Conservation (phyloP, 2,329 filamentous ascomycete genomes). For the Orbilia ellipsospora region DNA sequence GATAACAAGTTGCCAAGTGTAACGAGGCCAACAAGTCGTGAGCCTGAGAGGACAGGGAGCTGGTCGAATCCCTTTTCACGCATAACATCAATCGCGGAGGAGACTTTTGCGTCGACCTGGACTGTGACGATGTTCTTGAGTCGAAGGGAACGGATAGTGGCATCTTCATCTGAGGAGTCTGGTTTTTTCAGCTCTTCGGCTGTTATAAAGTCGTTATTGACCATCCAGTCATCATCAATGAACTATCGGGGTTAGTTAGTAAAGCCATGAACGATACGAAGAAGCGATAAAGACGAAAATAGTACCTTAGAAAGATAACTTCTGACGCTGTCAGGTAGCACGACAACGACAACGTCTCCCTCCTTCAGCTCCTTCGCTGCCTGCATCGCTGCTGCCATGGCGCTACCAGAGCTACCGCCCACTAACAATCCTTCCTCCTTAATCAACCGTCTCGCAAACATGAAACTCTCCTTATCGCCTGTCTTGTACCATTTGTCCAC, state of each 20-base stretch:
- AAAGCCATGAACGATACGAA: too few relatives aligned
- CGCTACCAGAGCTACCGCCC: conserved; percentile 92
- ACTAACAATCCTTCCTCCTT: conserved; percentile 93
- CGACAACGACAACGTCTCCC: conserved; percentile 87
- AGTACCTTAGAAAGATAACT: conserved; percentile 89
- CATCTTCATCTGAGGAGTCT: conserved; percentile 73
- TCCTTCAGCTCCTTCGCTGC: conserved; percentile 75
- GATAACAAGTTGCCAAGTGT: conserved; percentile 94
- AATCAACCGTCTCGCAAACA: conserved; percentile 88
- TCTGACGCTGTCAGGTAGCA: conserved; percentile 94
- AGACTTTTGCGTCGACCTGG: conserved; percentile 75
- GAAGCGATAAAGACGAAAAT: too few relatives aligned
- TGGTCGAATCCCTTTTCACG: conserved; percentile 98
- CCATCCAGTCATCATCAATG: conserved; percentile 98
- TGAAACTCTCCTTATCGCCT: conserved; percentile 88
- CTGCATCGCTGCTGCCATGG: conserved; percentile 73
- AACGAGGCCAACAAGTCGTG: conserved; percentile 86
- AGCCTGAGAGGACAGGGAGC: conserved; percentile 82
- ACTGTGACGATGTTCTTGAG: conserved; percentile 95
- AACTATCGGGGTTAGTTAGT: conserved; percentile 67
- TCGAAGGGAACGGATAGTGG: conserved; percentile 82
- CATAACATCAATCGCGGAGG: conserved; percentile 96
- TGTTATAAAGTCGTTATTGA: conserved; percentile 90
- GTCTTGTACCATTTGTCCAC: conserved; percentile 99
- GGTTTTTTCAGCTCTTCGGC: conserved; percentile 63